These are phyloP conservation scores for Trametes punicea DNA, from an alignment of 768 basidiomycete genomes.

Conservation along the genomic window DNA sequence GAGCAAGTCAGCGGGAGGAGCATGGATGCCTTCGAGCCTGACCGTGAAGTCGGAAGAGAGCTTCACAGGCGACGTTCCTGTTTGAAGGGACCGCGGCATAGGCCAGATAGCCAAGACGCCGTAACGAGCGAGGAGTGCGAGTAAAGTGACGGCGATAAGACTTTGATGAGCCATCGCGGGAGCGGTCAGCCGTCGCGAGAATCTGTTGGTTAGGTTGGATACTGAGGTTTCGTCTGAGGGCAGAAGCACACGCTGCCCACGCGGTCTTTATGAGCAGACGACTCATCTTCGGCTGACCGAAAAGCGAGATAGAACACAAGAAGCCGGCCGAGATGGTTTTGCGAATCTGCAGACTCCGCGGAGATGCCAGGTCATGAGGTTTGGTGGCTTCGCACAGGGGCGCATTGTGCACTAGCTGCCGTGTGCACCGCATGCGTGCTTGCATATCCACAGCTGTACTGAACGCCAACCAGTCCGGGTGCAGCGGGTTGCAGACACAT, in stretches of 20 bases:
- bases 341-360: background rate
- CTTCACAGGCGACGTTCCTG: slow-evolving; percentile 25
- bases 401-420: background rate
- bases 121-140: background rate
- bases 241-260: no score
- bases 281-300: background rate
- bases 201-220: no score
- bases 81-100: slow-evolving; percentile 24
- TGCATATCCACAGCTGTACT: no score
- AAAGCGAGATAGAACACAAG: background rate
- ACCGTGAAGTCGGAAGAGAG: slow-evolving; percentile 50
- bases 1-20: slow-evolving; percentile 35
- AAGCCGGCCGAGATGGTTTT: background rate
- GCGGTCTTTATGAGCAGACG: no score
- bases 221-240: no score
- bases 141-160: background rate
- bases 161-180: background rate
- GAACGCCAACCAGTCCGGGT: no score
- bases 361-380: background rate
- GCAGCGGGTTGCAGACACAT: no score
- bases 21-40: slow-evolving; percentile 29
- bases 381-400: background rate
- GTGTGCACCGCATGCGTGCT: background rate
- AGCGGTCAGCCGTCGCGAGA: no score
- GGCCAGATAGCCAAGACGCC: slow-evolving; percentile 30